Conservation (phyloP, 78 protist species). For the Fonticula alba region DNA sequence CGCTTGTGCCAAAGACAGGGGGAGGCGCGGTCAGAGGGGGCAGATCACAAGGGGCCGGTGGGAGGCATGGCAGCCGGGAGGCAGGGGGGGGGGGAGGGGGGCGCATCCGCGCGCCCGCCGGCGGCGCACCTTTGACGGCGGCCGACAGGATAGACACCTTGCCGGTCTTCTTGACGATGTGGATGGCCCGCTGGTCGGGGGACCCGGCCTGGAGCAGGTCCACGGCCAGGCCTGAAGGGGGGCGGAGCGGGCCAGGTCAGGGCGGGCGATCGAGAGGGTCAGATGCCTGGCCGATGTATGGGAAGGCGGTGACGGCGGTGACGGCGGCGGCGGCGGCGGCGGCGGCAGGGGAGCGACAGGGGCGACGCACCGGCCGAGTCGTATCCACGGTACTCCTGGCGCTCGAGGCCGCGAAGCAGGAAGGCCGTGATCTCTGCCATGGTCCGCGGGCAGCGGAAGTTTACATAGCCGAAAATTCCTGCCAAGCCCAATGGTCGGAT, state of each 20-base stretch:
- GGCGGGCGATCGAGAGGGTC: neutral
- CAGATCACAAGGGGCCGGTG: too few relatives aligned
- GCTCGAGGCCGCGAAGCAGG: conserved; percentile 46
- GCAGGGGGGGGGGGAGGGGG: too few relatives aligned
- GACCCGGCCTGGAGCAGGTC: neutral
- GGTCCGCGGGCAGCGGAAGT: too few relatives aligned
- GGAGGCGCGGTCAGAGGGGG: neutral
- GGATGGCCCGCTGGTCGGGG: too few relatives aligned
- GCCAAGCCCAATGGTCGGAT: too few relatives aligned
- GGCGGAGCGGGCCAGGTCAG: too few relatives aligned
- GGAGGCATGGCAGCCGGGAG: too few relatives aligned
- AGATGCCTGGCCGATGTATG: neutral
- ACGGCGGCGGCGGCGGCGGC: conserved; percentile 2
- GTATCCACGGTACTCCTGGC: conserved; percentile 79
- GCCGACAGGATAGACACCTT: conserved; percentile 6
- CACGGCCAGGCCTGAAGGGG: too few relatives aligned
- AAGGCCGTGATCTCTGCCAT: too few relatives aligned
- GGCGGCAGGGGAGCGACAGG: conserved; percentile 23
- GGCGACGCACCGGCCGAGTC: conserved; percentile 61
- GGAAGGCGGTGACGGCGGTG: neutral
- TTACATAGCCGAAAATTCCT: too few relatives aligned
- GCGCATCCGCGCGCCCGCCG: too few relatives aligned
- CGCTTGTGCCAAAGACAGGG: too few relatives aligned
- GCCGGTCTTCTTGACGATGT: conserved; percentile 12
- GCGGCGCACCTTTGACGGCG: neutral